phyloP scores from a whole-genome alignment of 805 yeast species.

The Tetrapisispora fleetii region DNA sequence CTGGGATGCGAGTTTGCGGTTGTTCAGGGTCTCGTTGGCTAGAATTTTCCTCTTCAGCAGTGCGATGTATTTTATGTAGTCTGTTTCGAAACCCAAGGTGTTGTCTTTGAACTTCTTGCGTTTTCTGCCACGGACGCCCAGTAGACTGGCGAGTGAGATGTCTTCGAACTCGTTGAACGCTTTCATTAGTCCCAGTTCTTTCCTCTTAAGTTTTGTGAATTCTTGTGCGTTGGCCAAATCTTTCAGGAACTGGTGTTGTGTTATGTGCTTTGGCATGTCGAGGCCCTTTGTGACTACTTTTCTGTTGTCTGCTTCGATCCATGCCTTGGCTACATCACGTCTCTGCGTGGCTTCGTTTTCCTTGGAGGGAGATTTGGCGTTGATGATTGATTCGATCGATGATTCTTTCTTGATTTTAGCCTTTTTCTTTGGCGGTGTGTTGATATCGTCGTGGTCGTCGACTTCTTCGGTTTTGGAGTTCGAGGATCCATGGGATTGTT shows the following conservation, averaged over 20 bases:
- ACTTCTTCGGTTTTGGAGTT: background rate
- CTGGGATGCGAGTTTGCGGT: background rate
- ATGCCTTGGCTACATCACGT: background rate
- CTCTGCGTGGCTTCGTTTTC: background rate
- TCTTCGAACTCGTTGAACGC: conserved; percentile 29
- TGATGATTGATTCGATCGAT: background rate
- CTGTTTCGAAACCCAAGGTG: conserved; percentile 28
- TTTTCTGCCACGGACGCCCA: conserved; percentile 31
- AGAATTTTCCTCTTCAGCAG: conserved; percentile 18
- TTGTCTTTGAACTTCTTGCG: conserved; percentile 26
- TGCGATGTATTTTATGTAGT: conserved; percentile 17
- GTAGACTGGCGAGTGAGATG: conserved; percentile 27
- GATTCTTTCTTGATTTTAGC: background rate
- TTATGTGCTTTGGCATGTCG: conserved; percentile 5
- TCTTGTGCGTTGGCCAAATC: conserved; percentile 18
- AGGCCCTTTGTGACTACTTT: background rate
- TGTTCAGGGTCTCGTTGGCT: background rate
- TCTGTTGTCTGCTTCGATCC: conserved; percentile 1
- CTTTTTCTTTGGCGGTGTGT: background rate
- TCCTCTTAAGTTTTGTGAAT: conserved; percentile 14
- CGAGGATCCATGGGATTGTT: conserved; percentile 1
- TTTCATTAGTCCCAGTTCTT: conserved; percentile 25
- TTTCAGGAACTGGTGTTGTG: conserved; percentile 17
- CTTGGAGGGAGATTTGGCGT: background rate
- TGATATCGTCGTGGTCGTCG: background rate